Conservation (phyloP, 2,329 filamentous ascomycete genomes). For the Stylonectria norvegica region DNA sequence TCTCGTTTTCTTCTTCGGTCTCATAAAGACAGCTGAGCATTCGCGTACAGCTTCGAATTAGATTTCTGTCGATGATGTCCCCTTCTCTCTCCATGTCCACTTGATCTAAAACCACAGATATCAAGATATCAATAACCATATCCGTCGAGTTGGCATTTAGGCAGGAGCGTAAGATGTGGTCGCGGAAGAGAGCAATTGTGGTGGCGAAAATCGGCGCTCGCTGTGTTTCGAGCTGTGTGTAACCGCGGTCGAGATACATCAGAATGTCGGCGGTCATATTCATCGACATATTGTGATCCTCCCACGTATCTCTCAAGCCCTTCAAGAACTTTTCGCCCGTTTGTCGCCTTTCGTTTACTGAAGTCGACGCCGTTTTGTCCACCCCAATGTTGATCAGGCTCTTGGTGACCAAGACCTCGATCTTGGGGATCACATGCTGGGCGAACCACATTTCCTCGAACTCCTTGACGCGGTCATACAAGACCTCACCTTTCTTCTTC, state of each 20-base stretch:
- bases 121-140: constrained; percentile 70
- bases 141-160: constrained; percentile 44
- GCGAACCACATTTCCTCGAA: constrained; percentile 83
- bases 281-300: constrained; percentile 88
- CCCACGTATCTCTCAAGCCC: constrained; percentile 74
- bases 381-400: constrained; percentile 62
- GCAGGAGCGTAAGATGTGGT: constrained; percentile 70
- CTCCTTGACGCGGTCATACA: constrained; percentile 76
- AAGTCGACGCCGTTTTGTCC: constrained; percentile 53
- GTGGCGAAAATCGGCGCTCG: constrained; percentile 77
- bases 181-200: constrained; percentile 83
- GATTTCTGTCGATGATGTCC: constrained; percentile 77
- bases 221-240: constrained; percentile 62
- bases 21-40: constrained; percentile 92
- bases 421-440: constrained; percentile 66
- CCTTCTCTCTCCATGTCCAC: constrained; percentile 90
- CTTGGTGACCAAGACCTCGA: constrained; percentile 67
- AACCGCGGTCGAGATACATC: constrained; percentile 95
- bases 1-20: constrained; percentile 70
- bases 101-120: constrained; percentile 81
- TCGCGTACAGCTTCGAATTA: constrained; percentile 78
- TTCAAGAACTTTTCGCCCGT: constrained; percentile 81
- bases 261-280: constrained; percentile 95
- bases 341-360: constrained; percentile 73
- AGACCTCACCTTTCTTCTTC: constrained; percentile 74